Evolutionary conservation across 768 basidiomycete species (phyloP), one percentile per base, ranked within the genome.

Genomic region (Lactarius evosmus): DNA sequence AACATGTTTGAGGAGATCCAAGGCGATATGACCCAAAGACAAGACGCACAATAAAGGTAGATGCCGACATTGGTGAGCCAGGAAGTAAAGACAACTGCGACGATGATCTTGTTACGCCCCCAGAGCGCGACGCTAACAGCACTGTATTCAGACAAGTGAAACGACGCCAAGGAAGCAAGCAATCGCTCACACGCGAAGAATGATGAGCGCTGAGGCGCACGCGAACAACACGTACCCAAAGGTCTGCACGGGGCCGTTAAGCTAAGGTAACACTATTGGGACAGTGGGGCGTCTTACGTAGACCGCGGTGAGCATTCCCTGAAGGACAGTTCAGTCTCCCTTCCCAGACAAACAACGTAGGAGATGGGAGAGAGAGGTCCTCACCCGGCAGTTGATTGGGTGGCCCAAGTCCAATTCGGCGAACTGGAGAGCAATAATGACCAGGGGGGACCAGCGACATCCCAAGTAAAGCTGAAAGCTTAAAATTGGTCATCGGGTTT

Each of bases 191-290:
- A 66, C 49, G 34, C 65, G 65, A 19, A 63, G 44, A 27, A 62
- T 33, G 32, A 56, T 58, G n/a, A 66, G 61, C 9, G 33, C 54
- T 32, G 65, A 63, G 9, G 65, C 57, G n/a, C n/a, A 66, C 6
- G 59, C 14, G 44, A 63, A 46, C 12, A 44, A 11, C 30, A 55
- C 14, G 29, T 14, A 53, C 2, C n/a, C 49, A 55, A 63, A 55
- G 36, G 25, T 3, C 63, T 65, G 41, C 16, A 11, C 17, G 22
- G 49, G n/a, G 7, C 4, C 7, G 19, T n/a, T n/a, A 57, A 53
- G 36, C 56, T 40, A 1, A 51, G 36, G 27, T n/a, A 27, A 38
- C 7, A 12, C 1, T 12, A 2, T n/a, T 41, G 33, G 29, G 27
- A 29, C 11, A 34, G 5, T 2, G 29, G 27, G 34, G n/a, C 9